Evolutionary conservation across 305 asterid genomes (phyloP).

Genomic region (Solanum hybrid): DNA sequence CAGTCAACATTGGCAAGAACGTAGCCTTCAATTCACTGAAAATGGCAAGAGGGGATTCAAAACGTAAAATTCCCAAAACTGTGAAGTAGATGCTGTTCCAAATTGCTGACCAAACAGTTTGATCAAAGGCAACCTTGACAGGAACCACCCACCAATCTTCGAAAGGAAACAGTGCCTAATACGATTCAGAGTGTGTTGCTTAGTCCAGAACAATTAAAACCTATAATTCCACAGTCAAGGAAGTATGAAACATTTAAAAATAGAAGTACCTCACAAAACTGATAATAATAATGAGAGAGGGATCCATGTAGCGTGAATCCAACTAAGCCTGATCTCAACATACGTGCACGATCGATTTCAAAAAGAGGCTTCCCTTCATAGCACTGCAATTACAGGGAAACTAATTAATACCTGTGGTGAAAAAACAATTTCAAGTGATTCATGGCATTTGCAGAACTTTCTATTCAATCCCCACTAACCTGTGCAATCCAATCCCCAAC

Average conservation of each 20-base stretch:
- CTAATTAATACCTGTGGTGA: neutral
- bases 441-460: neutral
- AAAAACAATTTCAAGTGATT: neutral
- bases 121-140: conserved; percentile 76
- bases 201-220: neutral
- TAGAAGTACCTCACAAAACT: conserved; percentile 63
- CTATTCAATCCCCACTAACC: conserved; percentile 24
- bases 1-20: conserved; percentile 85
- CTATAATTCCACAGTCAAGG: neutral
- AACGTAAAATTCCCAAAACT: conserved; percentile 62
- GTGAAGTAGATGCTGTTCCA: conserved; percentile 89
- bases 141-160: conserved; percentile 98
- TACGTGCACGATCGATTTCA: conserved; percentile 69
- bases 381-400: conserved; percentile 32
- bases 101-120: conserved; percentile 75
- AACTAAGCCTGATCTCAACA: conserved; percentile 72
- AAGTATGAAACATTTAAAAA: neutral
- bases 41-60: conserved; percentile 65
- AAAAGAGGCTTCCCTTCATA: conserved; percentile 85
- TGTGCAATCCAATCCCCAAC: conserved; percentile 95
- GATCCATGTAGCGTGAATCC: conserved; percentile 88
- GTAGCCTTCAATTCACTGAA: conserved; percentile 68
- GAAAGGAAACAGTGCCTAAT: conserved; percentile 79
- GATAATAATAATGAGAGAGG: conserved; percentile 78
- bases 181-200: neutral